Evolutionary conservation across 805 yeast genomes (phyloP).

Genomic region (Saccharomyces paradoxus): DNA sequence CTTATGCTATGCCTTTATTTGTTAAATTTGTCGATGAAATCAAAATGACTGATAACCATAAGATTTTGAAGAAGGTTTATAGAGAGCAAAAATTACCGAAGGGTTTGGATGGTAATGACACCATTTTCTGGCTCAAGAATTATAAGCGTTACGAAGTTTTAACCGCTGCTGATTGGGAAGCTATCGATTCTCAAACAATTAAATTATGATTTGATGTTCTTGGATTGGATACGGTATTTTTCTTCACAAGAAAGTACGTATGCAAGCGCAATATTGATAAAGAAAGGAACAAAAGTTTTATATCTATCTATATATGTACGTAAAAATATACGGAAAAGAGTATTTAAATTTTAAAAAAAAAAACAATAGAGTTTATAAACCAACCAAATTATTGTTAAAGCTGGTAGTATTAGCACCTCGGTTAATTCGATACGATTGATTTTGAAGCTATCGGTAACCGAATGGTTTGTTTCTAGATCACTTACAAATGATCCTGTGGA

Average conservation of each 20-base stretch:
- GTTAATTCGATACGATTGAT: conserved; percentile 14
- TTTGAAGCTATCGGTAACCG: conserved; percentile 18
- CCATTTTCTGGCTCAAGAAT: conserved; percentile 63
- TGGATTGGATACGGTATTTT: neutral
- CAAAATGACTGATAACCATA: conserved; percentile 70
- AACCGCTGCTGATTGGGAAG: conserved; percentile 49
- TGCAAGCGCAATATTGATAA: neutral
- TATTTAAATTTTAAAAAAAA: neutral
- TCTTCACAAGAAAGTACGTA: neutral
- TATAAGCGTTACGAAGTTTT: conserved; percentile 45
- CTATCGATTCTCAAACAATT: conserved; percentile 22
- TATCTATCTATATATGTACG: neutral
- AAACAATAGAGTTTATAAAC: neutral
- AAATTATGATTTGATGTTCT: conserved; percentile 14
- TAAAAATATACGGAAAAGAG: neutral
- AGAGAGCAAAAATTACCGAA: conserved; percentile 62
- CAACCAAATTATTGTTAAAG: conserved; percentile 2
- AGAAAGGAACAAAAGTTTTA: neutral
- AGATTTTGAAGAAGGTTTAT: conserved; percentile 62
- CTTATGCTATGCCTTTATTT: conserved; percentile 79
- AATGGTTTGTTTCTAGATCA: conserved; percentile 11
- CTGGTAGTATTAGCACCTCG: conserved; percentile 14
- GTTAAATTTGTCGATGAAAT: conserved; percentile 58
- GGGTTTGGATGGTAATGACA: conserved; percentile 52
- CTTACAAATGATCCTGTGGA: conserved; percentile 42